These are phyloP conservation scores for Puccinia novopanici DNA, from an alignment of 1,284 basidiomycete genomes.

Conservation along the genomic window DNA sequence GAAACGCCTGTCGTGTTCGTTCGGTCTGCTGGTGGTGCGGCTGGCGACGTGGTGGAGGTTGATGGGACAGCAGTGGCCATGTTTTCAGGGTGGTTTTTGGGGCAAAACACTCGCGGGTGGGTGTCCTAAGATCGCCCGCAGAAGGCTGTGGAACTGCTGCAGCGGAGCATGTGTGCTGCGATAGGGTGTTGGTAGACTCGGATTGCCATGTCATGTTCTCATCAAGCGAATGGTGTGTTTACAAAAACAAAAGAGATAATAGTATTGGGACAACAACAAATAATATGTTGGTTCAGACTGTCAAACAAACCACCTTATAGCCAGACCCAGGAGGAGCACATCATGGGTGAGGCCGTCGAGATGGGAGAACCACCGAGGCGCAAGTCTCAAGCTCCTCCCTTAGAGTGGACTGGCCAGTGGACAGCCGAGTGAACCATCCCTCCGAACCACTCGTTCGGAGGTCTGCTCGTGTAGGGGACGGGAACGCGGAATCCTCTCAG, in stretches of 20 bases:
- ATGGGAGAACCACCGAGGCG: conserved; percentile 32
- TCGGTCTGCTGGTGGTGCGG: background rate
- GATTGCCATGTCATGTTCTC: too few relatives aligned
- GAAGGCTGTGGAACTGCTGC: too few relatives aligned
- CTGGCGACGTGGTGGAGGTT: background rate
- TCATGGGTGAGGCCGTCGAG: conserved; percentile 32
- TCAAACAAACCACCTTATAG: conserved; percentile 1
- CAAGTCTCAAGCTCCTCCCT: conserved; percentile 12
- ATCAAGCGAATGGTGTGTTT: too few relatives aligned
- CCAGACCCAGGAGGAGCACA: conserved; percentile 23
- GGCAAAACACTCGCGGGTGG: too few relatives aligned
- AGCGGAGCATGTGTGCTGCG: too few relatives aligned
- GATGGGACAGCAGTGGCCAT: too few relatives aligned
- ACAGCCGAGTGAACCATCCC: conserved; percentile 29
- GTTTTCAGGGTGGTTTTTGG: too few relatives aligned
- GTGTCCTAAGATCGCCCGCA: too few relatives aligned
- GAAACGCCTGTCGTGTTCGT: too few relatives aligned
- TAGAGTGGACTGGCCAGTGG: conserved; percentile 14
- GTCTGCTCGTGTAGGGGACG: conserved; percentile 43
- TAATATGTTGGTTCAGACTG: conserved; percentile 17
- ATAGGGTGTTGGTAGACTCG: too few relatives aligned
- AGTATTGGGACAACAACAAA: background rate
- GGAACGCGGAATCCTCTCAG: conserved; percentile 45
- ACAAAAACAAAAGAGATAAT: background rate
- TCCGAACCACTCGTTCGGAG: background rate